These are phyloP conservation scores for Mortierella sp. DNA, from an alignment of 371 early-diverging fungal species.

Conservation along the genomic window DNA sequence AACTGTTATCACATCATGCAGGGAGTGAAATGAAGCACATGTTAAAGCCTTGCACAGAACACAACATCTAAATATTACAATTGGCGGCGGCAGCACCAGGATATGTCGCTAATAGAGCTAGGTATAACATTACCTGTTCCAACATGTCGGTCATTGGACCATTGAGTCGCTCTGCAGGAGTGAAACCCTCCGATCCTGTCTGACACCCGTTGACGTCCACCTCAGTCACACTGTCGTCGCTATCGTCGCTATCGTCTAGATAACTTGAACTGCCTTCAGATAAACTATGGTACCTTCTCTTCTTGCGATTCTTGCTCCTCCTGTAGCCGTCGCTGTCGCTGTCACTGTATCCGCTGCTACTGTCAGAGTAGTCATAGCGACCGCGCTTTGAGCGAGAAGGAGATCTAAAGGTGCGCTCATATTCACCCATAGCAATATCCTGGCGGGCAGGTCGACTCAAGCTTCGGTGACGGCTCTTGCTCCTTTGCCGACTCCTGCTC, in stretches of 20 bases:
- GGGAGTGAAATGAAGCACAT: neutral
- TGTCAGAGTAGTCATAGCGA: neutral
- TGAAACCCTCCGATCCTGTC: neutral
- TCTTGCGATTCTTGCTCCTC: conserved; percentile 7
- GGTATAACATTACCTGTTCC: conserved; percentile 11
- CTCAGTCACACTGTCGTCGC: conserved; percentile 6
- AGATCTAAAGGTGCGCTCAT: conserved; percentile 21
- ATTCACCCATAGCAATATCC: conserved; percentile 24
- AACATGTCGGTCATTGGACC: conserved; percentile 21
- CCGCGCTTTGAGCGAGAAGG: conserved; percentile 14
- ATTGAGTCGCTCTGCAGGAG: conserved; percentile 7
- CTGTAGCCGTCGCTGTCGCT: conserved; percentile 11
- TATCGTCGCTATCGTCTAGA: conserved; percentile 2
- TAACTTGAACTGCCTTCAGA: conserved; percentile 16
- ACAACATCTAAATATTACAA: neutral
- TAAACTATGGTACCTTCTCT: neutral
- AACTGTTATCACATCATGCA: neutral
- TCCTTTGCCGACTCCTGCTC: conserved; percentile 25
- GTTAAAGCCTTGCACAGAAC: neutral
- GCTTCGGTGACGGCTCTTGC: conserved; percentile 14
- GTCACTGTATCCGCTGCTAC: conserved; percentile 3
- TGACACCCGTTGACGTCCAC: conserved; percentile 19
- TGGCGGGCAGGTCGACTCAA: conserved; percentile 30
- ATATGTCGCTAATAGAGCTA: neutral
- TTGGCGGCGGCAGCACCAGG: neutral